Evolutionary conservation across 2,329 filamentous ascomycete genomes (phyloP), one percentile per base, ranked within the genome.

Genomic region (Ilyonectria robusta): DNA sequence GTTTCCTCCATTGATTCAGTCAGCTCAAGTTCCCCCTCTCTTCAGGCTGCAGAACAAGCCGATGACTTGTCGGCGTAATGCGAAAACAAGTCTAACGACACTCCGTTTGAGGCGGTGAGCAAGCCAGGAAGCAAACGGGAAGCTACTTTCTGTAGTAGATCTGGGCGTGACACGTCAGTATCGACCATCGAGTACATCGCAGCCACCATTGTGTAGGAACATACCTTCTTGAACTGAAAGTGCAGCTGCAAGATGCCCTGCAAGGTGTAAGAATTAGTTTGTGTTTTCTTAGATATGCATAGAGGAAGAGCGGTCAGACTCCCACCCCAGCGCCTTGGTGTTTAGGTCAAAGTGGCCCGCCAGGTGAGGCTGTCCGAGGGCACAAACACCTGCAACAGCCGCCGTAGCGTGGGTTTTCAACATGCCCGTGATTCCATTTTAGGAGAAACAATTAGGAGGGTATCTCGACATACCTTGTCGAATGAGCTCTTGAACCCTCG

Each of bases 211-310:
- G 61, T 67, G 23, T 31, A 66, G 59, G 62, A 62, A 73, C 81
- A 78, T 81, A 97, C 94, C 90, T 97, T 97, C 82, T 98, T 99
- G 86, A 98, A 98, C 81, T 98, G 95, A 80, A 99, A 99, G 80
- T 98, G 95, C 65, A 99, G 88, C 83, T 98, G 95, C 65, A 99
- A 84, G 75, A 98, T 97, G 59, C 95, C 95, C 93, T 97, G 78
- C 72, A 66, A 65, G 72, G 54, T 56, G 56, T 71, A 66, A 66
- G 64, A 74, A 60, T 75, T 68, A 76, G 70, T 59, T 31, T 15
- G 54, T 54, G 44, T 31, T 47, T 63, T 69, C 63, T 70, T 31
- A 59, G 63, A 61, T 33, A 44, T 57, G 46, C 19, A 42, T n/a
- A 55, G 50, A 29, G 10, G 44, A 35, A 48, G 37, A 33, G 50